Evolutionary conservation across 768 basidiomycete species (phyloP).

Genomic region (Lactifluus echinatus): DNA sequence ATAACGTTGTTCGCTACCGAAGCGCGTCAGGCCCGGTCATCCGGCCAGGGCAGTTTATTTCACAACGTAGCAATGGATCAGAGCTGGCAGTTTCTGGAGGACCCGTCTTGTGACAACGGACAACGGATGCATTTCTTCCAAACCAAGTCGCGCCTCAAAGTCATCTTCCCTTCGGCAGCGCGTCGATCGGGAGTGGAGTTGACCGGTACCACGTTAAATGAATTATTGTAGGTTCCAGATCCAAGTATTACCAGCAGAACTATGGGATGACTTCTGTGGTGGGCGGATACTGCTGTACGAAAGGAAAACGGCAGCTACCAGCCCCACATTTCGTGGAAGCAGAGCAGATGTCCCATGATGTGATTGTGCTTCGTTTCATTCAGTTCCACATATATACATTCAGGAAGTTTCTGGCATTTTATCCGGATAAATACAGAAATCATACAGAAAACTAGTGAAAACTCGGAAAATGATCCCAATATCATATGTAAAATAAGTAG

Average conservation of each 20-base stretch:
- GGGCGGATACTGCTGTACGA: too few relatives aligned
- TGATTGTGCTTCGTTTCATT: not conserved
- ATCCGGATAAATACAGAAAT: constrained; percentile 6
- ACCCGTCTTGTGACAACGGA: too few relatives aligned
- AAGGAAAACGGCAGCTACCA: too few relatives aligned
- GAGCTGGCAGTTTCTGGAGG: not conserved
- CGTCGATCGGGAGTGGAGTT: too few relatives aligned
- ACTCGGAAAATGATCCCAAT: constrained; percentile 4
- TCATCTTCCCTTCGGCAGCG: too few relatives aligned
- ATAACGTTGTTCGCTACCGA: constrained; percentile 3
- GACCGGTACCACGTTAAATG: too few relatives aligned
- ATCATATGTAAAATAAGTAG: constrained; percentile 13
- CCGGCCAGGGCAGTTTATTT: not conserved
- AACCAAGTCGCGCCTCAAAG: not conserved
- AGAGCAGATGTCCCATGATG: too few relatives aligned
- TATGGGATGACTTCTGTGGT: too few relatives aligned
- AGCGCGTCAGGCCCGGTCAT: not conserved
- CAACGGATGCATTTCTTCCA: too few relatives aligned
- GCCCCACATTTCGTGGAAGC: too few relatives aligned
- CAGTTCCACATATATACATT: not conserved
- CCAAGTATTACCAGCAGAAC: too few relatives aligned
- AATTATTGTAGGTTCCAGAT: too few relatives aligned
- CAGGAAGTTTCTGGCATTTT: not conserved
- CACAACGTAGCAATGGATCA: not conserved
- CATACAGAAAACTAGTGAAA: constrained; percentile 1